A percentile compares a stretch with the other conserved stretches of the same genome.
These are phyloP conservation scores for Tylopilus plumbeoviolaceoides DNA, from an alignment of 768 basidiomycete species.

Conservation along the genomic window DNA sequence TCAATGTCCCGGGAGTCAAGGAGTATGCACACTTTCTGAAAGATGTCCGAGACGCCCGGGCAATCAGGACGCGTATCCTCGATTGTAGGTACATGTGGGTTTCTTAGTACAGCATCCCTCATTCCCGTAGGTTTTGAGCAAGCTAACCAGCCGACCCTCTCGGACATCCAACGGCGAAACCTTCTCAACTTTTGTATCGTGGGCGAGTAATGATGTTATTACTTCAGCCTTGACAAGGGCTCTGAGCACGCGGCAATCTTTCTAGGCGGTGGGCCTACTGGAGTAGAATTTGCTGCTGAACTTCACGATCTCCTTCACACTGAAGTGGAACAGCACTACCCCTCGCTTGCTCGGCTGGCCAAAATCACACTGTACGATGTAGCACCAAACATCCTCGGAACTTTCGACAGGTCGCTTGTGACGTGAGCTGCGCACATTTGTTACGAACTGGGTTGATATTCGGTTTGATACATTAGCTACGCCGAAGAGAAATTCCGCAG, in stretches of 20 bases:
- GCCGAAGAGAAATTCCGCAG: constrained; percentile 66
- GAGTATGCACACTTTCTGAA: constrained; percentile 81
- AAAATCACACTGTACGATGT: constrained; percentile 82
- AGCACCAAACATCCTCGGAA: constrained; percentile 69
- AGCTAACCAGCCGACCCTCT: constrained; percentile 74
- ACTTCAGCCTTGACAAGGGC: neutral
- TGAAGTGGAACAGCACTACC: constrained; percentile 61
- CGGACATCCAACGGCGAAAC: constrained; percentile 69
- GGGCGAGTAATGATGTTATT: constrained; percentile 42
- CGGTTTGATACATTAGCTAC: constrained; percentile 40
- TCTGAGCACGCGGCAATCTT: constrained; percentile 4
- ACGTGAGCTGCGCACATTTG: constrained; percentile 37
- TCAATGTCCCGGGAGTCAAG: constrained; percentile 72
- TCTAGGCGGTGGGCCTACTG: constrained; percentile 70
- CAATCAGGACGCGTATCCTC: constrained; percentile 67
- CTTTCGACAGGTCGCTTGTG: constrained; percentile 65
- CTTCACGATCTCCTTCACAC: constrained; percentile 70
- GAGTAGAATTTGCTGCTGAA: constrained; percentile 83
- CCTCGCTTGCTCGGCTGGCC: constrained; percentile 56
- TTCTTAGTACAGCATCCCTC: neutral
- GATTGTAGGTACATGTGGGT: constrained; percentile 46
- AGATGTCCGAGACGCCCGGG: constrained; percentile 70
- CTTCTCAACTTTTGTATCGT: constrained; percentile 86
- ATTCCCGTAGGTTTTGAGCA: constrained; percentile 66
- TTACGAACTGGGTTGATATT: constrained; percentile 1